Evolutionary conservation across 805 yeast species (phyloP).

Genomic region (Debaryomyces tyrocola): DNA sequence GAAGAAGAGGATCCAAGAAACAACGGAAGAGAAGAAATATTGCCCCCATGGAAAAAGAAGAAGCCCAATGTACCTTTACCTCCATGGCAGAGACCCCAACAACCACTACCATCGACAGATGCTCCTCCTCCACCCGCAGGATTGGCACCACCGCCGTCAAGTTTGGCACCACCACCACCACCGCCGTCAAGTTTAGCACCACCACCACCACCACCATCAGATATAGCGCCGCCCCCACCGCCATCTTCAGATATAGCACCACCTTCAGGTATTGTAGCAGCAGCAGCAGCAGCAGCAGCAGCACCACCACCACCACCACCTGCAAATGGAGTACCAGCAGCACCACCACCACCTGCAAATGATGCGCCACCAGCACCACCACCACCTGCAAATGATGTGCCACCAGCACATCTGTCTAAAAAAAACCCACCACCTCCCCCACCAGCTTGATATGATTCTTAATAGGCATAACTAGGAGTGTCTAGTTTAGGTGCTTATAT

Average conservation of each 20-base stretch:
- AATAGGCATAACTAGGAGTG: not conserved
- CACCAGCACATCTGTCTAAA: constrained; percentile 18
- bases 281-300: constrained; percentile 11
- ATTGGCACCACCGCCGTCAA: constrained; percentile 1
- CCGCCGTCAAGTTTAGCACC: constrained; percentile 12
- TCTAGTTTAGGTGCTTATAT: not conserved
- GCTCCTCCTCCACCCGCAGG: constrained; percentile 5
- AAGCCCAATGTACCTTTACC: constrained; percentile 20
- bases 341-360: constrained; percentile 18
- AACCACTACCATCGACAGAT: constrained; percentile 1
- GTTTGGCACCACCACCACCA: constrained; percentile 2
- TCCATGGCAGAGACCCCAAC: constrained; percentile 20
- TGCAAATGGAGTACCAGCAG: constrained; percentile 1
- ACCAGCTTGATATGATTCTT: constrained; percentile 10
- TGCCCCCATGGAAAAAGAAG: constrained; percentile 28
- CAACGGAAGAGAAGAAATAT: constrained; percentile 9
- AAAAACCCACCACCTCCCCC: constrained; percentile 23
- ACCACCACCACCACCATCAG: constrained; percentile 18
- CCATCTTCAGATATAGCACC: constrained; percentile 6
- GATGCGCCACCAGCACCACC: constrained; percentile 22
- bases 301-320: constrained; percentile 19
- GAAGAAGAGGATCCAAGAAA: constrained; percentile 5
- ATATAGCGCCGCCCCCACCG: not conserved
- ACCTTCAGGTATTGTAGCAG: no score
- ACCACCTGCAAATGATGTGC: constrained; percentile 19